phyloP scores from a whole-genome alignment of 306 rosid species.

The Lagenaria siceraria region DNA sequence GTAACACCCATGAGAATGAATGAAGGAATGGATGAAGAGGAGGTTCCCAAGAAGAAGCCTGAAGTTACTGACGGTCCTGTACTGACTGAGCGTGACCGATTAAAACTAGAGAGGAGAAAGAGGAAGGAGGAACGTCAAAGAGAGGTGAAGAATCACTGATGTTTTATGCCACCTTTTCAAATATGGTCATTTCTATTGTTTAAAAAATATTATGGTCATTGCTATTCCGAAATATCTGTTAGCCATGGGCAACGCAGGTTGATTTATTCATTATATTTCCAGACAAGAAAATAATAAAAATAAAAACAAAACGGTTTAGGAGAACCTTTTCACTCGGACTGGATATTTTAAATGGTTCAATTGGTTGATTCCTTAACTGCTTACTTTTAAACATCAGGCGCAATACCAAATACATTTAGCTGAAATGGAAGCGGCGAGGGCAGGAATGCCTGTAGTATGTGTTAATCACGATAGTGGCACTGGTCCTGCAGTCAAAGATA shows the following conservation, averaged over 20 bases:
- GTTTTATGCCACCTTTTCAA: background rate
- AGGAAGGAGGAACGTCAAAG: constrained; percentile 94
- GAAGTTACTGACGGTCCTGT: constrained; percentile 79
- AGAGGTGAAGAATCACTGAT: constrained; percentile 43
- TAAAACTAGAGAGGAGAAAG: constrained; percentile 67
- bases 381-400: constrained; percentile 29
- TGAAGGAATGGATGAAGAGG: constrained; percentile 76
- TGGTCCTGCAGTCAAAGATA: constrained; percentile 75
- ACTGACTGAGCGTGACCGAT: constrained; percentile 69
- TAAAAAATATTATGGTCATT: background rate
- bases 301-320: background rate
- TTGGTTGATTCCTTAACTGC: background rate
- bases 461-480: constrained; percentile 59
- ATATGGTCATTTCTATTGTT: background rate
- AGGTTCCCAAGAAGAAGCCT: constrained; percentile 69
- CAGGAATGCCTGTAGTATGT: constrained; percentile 78
- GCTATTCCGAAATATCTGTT: background rate
- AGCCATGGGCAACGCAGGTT: background rate
- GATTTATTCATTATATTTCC: background rate
- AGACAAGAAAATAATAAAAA: background rate
- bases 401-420: constrained; percentile 77
- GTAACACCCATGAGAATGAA: constrained; percentile 80
- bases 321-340: background rate
- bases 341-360: background rate
- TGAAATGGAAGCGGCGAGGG: constrained; percentile 91